Evolutionary conservation across 2,329 filamentous ascomycete species (phyloP), one percentile per base, ranked within the genome.

Genomic region (Pyricularia grisea): DNA sequence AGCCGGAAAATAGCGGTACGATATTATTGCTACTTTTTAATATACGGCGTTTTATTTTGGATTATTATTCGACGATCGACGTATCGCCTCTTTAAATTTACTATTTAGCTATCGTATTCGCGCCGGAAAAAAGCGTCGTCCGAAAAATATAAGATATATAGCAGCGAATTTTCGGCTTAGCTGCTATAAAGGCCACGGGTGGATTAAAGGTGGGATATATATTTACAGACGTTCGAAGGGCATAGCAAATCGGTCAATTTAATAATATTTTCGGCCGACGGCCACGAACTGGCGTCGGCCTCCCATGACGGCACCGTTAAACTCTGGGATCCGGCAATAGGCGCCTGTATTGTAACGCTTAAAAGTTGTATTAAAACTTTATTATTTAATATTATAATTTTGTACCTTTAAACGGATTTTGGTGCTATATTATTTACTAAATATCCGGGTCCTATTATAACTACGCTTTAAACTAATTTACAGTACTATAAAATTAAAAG

Each of bases 201-300:
- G 12, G 69, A 72, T n/a, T 11, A 31, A 1, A 60, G 73, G 50
- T 75, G n/a, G 73, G 31, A 68, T 28, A 28, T 70, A 12, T 73
- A 71, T 67, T 23, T 71, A 6, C 70, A 71, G 58, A 74, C 72
- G 64, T 72, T 76, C 58, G 67, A 73, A 68, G 74, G 72, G 68
- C 72, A 74, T 71, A 71, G 42, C 67, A 4, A 36, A 42, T 64
- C 12, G 33, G 33, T 58, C 50, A 7, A 2, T 58, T 66, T 31
- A 12, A 14, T 66, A 30, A 10, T 31, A 30, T 66, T 28, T 6
- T 23, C 64, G 25, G 14, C 64, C 20, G 64, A 25, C 64, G 64
- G 64, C 64, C 64, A 66, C 25, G 4, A 31, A 23, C 25, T 66
- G 30, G 64, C 64, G 27, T 66, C 64, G 64, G 64, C 25, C 30